Evolutionary conservation across 805 yeast genomes (phyloP), one percentile per base, ranked within the genome.

Genomic region (Myxozyma sirexii): DNA sequence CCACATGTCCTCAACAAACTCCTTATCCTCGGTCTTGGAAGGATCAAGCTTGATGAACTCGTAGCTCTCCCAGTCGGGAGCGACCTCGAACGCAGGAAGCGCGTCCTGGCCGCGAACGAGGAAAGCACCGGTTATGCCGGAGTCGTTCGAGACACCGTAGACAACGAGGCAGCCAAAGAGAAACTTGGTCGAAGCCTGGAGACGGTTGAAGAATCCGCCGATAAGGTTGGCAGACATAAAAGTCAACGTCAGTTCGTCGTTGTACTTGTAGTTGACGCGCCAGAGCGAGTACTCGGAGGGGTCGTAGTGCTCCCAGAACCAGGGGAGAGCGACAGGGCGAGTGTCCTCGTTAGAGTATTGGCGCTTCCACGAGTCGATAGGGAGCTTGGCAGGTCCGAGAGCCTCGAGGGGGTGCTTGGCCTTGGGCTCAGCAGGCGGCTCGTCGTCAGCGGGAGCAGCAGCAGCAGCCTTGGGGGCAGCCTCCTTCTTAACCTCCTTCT

Each of bases 31-130:
- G 69, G 83, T 84, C 69, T 84, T 83, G 71, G 90, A 71, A 63
- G 87, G 83, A 75, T 93, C 97, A 73, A 93, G 82, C 81, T 89
- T 86, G 74, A 84, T 79, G 88, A 83, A 90, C 61, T 75, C 74
- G 81, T 90, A 93, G 51, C 97, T 90, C 81, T 93, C 98, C 96
- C 96, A 91, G 80, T 94, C 99, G 77, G 99, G 97, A 74, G 98
- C 99, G 77, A 94, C 98, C 68, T 93, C 88, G 74, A 93, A 90
- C 66, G 97, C 99, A 77, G 97, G 96, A 59, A 70, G 83, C 74
- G 71, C 79, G 64, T 93, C 97, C 79, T 93, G 90, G 72, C 99
- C 99, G 82, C 98, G 91, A 74, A 93, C 86, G 74, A 94, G 79
- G 83, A 93, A 87, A 74, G 87, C 96, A 82, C 97, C 97, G 70